Percentiles rank a stretch among this genome's conserved stretches.
Evolutionary conservation across 2,329 filamentous ascomycete genomes (phyloP).

Genomic region (Calonectria naviculata): DNA sequence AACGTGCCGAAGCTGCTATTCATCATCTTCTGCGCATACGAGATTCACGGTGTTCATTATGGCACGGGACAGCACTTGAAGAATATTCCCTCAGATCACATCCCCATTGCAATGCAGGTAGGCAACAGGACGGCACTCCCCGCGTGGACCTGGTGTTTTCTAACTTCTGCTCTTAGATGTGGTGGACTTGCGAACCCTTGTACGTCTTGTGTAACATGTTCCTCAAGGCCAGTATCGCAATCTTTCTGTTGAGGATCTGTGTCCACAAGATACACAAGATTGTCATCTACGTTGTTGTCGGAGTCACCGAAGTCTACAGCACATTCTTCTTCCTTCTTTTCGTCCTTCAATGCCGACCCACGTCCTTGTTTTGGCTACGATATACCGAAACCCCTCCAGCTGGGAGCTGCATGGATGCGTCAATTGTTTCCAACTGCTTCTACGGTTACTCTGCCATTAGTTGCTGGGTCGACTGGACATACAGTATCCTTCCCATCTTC

Average conservation of each 20-base stretch:
- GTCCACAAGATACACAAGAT: conserved; percentile 40
- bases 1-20: not conserved
- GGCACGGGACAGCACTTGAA: not conserved
- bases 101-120: not conserved
- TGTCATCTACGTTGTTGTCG: conserved; percentile 30
- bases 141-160: not conserved
- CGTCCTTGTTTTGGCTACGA: not conserved
- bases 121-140: not conserved
- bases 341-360: not conserved
- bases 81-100: not conserved
- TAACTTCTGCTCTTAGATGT: conserved; percentile 39
- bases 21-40: not conserved
- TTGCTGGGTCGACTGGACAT: conserved; percentile 52
- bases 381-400: not conserved
- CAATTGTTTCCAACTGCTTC: conserved; percentile 43
- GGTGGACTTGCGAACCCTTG: conserved; percentile 54
- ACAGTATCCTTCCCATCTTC: conserved; percentile 52
- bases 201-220: conserved; percentile 50
- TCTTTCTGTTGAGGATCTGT: conserved; percentile 52
- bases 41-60: not conserved
- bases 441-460: conserved; percentile 53
- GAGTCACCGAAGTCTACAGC: not conserved
- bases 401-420: conserved; percentile 20
- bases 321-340: not conserved
- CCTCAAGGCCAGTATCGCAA: conserved; percentile 52